Conservation (phyloP, 768 basidiomycete genomes). For the Amanita rubescens region DNA sequence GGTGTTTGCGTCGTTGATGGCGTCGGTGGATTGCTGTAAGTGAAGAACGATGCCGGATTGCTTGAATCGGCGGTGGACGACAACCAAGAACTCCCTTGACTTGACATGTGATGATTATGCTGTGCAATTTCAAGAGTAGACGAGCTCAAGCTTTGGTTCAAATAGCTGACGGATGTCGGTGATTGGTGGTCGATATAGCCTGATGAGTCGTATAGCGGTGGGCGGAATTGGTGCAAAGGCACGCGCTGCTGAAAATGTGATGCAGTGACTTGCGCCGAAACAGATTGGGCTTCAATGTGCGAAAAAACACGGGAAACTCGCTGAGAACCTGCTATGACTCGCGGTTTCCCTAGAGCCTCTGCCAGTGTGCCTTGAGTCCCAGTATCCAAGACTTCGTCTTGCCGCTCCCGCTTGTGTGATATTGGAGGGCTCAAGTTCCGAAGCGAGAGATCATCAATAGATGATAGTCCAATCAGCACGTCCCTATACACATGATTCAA, state of each 20-base stretch:
- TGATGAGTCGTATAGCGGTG: background rate
- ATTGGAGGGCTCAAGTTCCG: slow-evolving; percentile 44
- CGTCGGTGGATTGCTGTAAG: too few relatives aligned
- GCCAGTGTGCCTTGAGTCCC: slow-evolving; percentile 8
- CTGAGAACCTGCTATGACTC: background rate
- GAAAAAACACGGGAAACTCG: background rate
- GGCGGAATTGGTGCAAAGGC: background rate
- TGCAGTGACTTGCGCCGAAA: background rate
- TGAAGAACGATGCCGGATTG: too few relatives aligned
- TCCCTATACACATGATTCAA: background rate
- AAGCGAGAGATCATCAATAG: slow-evolving; percentile 60
- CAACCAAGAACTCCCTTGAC: too few relatives aligned
- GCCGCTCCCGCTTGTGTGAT: slow-evolving; percentile 55
- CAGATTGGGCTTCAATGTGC: background rate
- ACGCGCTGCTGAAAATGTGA: background rate
- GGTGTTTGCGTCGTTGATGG: too few relatives aligned
- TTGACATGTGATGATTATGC: too few relatives aligned
- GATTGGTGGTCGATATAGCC: too few relatives aligned
- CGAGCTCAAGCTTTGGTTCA: too few relatives aligned
- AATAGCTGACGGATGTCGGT: too few relatives aligned
- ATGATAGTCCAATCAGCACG: slow-evolving; percentile 12
- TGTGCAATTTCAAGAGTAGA: too few relatives aligned
- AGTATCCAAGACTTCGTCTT: slow-evolving; percentile 29
- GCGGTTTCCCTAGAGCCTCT: background rate
- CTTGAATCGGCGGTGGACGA: too few relatives aligned